Evolutionary conservation across 371 early-diverging fungal species (phyloP).

Genomic region (Mortierella sp.): DNA sequence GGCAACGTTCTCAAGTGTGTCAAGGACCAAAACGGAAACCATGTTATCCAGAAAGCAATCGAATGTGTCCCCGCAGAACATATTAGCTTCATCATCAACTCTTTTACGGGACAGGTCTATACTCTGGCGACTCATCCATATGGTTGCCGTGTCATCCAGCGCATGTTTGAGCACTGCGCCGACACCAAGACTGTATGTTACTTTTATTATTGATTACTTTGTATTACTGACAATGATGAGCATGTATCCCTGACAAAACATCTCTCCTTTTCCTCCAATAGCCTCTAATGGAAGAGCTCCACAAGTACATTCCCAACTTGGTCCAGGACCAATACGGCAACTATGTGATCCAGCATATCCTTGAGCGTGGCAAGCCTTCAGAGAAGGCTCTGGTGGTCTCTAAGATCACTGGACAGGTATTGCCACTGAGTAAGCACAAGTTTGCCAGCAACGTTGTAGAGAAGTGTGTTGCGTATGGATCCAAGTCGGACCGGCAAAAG

Average conservation of each 20-base stretch:
- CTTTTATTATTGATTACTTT: neutral
- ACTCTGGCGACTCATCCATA: conserved; percentile 98
- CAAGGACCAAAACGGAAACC: conserved; percentile 99
- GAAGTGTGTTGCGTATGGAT: conserved; percentile 64
- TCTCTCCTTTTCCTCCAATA: conserved; percentile 39
- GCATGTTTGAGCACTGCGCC: conserved; percentile 99
- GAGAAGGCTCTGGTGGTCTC: conserved; percentile 90
- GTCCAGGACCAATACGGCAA: conserved; percentile 99
- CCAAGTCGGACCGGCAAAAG: conserved; percentile 59
- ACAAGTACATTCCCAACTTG: conserved; percentile 88
- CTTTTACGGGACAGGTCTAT: conserved; percentile 97
- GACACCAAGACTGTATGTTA: conserved; percentile 82
- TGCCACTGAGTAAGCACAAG: conserved; percentile 96
- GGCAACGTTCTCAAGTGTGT: conserved; percentile 97
- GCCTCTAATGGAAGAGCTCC: conserved; percentile 94
- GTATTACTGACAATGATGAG: neutral
- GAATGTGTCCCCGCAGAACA: conserved; percentile 96
- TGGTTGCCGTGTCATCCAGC: conserved; percentile 99
- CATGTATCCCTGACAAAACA: neutral
- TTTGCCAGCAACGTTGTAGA: conserved; percentile 98
- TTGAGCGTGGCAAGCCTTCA: conserved; percentile 91
- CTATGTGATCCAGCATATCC: conserved; percentile 99
- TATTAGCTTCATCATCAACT: conserved; percentile 96
- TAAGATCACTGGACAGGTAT: conserved; percentile 92
- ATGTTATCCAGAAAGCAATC: conserved; percentile 99